These are phyloP conservation scores for Phialemoniopsis sp. DNA, from an alignment of 2,329 filamentous ascomycete species.

Conservation along the genomic window DNA sequence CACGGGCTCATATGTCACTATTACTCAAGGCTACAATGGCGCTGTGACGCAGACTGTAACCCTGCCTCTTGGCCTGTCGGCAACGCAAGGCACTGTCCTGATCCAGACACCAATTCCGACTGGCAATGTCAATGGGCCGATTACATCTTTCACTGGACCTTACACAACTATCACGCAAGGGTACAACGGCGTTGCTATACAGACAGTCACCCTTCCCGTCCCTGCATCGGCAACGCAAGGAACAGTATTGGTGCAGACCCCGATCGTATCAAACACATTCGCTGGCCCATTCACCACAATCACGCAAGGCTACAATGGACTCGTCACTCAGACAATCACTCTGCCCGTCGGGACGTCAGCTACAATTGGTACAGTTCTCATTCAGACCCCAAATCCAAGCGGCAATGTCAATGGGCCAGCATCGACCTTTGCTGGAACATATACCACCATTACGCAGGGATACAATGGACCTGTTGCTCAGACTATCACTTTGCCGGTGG, in stretches of 20 bases:
- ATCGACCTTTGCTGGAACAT: constrained; percentile 3
- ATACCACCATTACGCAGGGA: constrained; percentile 6
- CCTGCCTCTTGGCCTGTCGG: constrained; percentile 4
- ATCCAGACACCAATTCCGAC: constrained; percentile 2
- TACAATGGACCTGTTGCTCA: neutral
- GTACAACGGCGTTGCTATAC: neutral
- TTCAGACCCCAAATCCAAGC: neutral
- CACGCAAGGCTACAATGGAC: constrained; percentile 2
- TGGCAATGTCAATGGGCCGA: too few relatives aligned
- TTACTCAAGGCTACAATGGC: constrained; percentile 4
- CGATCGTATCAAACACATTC: constrained; percentile 2
- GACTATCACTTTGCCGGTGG: constrained; percentile 6
- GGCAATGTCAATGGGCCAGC: too few relatives aligned
- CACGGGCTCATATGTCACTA: constrained; percentile 2
- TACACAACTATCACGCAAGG: constrained; percentile 2
- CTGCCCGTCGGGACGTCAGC: neutral
- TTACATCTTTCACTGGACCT: neutral
- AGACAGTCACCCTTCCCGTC: constrained; percentile 2
- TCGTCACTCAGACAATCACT: constrained; percentile 1
- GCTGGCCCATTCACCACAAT: constrained; percentile 7
- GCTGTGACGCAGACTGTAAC: constrained; percentile 4
- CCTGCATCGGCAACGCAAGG: constrained; percentile 48
- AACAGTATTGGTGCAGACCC: constrained; percentile 10
- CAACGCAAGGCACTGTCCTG: constrained; percentile 8
- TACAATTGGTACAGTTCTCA: neutral